A percentile compares a stretch with the other conserved stretches of the same genome.
phyloP scores from a whole-genome alignment of 2,329 filamentous ascomycete species.

The Colletotrichum simmondsii region DNA sequence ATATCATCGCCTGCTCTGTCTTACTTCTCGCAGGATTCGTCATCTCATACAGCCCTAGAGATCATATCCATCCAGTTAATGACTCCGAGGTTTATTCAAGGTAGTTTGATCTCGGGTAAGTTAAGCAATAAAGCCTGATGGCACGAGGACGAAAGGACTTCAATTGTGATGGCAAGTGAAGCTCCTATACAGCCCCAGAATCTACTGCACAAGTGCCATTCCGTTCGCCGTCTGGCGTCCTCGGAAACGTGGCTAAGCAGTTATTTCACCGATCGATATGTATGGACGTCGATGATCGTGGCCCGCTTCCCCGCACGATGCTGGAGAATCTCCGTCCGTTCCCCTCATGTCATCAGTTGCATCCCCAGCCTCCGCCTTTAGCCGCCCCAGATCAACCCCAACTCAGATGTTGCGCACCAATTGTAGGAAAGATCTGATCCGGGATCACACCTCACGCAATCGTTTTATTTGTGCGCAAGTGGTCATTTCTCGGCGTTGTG shows the following conservation, averaged over 20 bases:
- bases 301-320: slow-evolving; percentile 9
- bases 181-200: too few species aligned
- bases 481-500: slow-evolving; percentile 6
- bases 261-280: background rate
- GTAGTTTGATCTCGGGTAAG: too few species aligned
- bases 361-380: slow-evolving; percentile 27
- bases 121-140: too few species aligned
- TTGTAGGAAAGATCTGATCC: background rate
- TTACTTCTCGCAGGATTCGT: too few species aligned
- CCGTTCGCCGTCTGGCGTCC: too few species aligned
- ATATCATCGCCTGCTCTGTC: too few species aligned
- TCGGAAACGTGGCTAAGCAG: background rate
- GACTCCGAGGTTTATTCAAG: too few species aligned
- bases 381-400: slow-evolving; percentile 16
- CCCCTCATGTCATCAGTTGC: background rate
- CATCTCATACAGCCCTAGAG: too few species aligned
- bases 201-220: too few species aligned
- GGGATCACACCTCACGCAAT: background rate
- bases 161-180: too few species aligned
- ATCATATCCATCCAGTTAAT: too few species aligned
- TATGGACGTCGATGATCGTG: background rate
- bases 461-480: slow-evolving; percentile 31
- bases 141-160: too few species aligned
- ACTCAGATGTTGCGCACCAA: slow-evolving; percentile 25
- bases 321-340: slow-evolving; percentile 9